Conservation (phyloP, 1,284 basidiomycete genomes). For the Puccinia polysora region DNA sequence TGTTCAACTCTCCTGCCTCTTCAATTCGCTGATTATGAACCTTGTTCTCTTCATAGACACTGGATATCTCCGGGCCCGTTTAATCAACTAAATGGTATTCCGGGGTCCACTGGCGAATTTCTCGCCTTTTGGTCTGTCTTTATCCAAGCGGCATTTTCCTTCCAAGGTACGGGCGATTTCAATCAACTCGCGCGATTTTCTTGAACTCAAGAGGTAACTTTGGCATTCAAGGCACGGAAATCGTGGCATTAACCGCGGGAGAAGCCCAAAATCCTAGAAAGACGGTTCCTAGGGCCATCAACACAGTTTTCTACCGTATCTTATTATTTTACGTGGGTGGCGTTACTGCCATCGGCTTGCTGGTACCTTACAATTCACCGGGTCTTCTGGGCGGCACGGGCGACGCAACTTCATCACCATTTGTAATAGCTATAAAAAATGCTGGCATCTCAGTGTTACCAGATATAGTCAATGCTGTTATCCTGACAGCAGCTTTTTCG, state of each 20-base stretch:
- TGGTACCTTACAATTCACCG: conserved; percentile 66
- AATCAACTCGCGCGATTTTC: neutral
- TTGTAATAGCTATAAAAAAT: conserved; percentile 67
- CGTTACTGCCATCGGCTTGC: conserved; percentile 66
- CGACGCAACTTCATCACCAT: conserved; percentile 71
- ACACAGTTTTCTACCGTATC: conserved; percentile 69
- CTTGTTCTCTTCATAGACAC: conserved; percentile 63
- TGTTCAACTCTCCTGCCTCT: neutral
- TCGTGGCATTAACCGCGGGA: conserved; percentile 74
- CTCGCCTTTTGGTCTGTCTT: conserved; percentile 52
- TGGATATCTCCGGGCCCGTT: conserved; percentile 66
- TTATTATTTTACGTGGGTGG: conserved; percentile 53
- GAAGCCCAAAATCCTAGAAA: conserved; percentile 66
- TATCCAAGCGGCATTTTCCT: conserved; percentile 55
- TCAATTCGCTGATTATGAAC: conserved; percentile 46
- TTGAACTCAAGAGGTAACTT: conserved; percentile 69
- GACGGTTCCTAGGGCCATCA: conserved; percentile 73
- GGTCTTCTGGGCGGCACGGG: conserved; percentile 60
- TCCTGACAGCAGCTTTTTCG: conserved; percentile 78
- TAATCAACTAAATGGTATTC: conserved; percentile 55
- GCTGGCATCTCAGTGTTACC: conserved; percentile 72
- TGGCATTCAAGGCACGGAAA: conserved; percentile 62
- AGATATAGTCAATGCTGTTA: conserved; percentile 73
- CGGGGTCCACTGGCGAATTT: conserved; percentile 61
- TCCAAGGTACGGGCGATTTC: conserved; percentile 63